Base-by-base conservation (phyloP, 257 asterid genomes). In the Fraxinus americana region DNA sequence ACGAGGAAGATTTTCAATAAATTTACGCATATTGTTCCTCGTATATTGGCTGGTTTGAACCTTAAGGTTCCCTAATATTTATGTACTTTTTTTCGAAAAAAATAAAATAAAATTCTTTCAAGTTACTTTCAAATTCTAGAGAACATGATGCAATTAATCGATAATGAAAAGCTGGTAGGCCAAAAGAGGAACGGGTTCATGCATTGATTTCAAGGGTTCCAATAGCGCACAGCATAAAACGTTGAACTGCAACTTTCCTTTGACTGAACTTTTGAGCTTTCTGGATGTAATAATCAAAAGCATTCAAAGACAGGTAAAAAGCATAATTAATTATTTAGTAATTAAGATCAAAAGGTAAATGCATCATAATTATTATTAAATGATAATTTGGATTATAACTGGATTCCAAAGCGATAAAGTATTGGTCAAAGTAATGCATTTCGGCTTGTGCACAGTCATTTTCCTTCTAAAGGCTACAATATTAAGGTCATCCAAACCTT, bases 291-390 rank as follows among this genome's bases (percentile, higher is more conserved):
- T 69, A 38, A 80, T 77, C 86, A 79, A 76, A 76, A 74, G 68
- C 16, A 2, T 21, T 23, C 67, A 63, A 63, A 63, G 16, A 63
- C 85, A 82, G 89, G 89, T 82, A 80, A 78, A 85, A 85, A 85
- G 86, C 19, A 72, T 59, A 63, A 74, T 68, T 45, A 76, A 72
- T 59, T 72, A 63, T 68, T 34, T 39, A 78, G 30, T 19, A 66
- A 35, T 43, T 72, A 77, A 74, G 85, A 82, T 80, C 52, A 77
- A 73, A 77, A 76, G 1, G 71, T 25, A 7, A 52, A 63, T 63
- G 67, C 14, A 59, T 21, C 11, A 23, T 23, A 59, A 59, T 63
- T 23, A 63, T 63, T 63, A 85, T 80, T 67, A 77, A 73, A 77
- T 73, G 0, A 73, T 35, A 17, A 38, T 29, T 77, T 77, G 80